Evolutionary conservation across 495 filamentous ascomycete species (phyloP).

Genomic region (Aspergillus carlsbadensis): DNA sequence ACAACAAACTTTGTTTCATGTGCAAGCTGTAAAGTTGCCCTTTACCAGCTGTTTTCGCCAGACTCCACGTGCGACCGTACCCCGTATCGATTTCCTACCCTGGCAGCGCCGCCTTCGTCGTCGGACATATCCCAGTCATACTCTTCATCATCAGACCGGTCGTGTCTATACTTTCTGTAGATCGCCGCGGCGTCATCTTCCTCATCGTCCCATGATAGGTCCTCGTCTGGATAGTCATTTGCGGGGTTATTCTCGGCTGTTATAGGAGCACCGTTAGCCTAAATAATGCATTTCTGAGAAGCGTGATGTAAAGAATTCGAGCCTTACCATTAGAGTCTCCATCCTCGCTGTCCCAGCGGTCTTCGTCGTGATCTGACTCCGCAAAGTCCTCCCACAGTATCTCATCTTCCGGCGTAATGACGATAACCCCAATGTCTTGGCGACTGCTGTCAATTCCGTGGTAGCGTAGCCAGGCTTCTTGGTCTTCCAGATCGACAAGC

Average conservation of each 20-base stretch:
- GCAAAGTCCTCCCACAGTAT: conserved; percentile 56
- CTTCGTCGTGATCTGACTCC: conserved; percentile 54
- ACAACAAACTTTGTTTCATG: not conserved
- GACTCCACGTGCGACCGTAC: conserved; percentile 30
- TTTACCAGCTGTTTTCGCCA: conserved; percentile 33
- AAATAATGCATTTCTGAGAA: not conserved
- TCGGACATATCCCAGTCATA: conserved; percentile 51
- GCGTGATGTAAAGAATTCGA: not conserved
- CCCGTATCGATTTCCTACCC: conserved; percentile 24
- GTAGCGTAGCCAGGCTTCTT: conserved; percentile 29
- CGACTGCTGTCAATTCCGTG: conserved; percentile 32
- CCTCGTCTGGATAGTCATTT: conserved; percentile 69
- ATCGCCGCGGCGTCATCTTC: conserved; percentile 49
- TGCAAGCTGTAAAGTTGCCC: not conserved
- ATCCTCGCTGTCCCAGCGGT: conserved; percentile 55
- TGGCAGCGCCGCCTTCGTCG: conserved; percentile 33
- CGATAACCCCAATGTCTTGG: conserved; percentile 53
- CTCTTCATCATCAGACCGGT: conserved; percentile 54
- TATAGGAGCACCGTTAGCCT: conserved; percentile 7
- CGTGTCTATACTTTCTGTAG: conserved; percentile 42
- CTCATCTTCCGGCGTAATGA: conserved; percentile 59
- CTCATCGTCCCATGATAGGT: conserved; percentile 58
- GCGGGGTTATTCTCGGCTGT: conserved; percentile 63
- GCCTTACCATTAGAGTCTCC: conserved; percentile 59
- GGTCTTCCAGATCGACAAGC: conserved; percentile 30